Evolutionary conservation across 805 yeast genomes (phyloP).

Genomic region (Lipomyces chichibuensis): DNA sequence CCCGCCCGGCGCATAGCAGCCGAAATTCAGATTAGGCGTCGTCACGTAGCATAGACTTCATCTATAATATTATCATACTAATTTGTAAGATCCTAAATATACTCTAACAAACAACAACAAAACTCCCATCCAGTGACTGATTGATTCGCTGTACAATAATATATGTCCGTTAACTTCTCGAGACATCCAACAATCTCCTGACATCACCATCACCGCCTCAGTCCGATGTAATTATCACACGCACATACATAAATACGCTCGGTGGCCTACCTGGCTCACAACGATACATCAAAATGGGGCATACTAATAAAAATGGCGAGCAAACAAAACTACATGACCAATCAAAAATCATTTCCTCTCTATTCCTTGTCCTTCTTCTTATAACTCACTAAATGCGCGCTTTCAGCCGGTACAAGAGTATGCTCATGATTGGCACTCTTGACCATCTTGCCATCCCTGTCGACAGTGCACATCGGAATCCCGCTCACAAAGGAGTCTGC

Average conservation of each 20-base stretch:
- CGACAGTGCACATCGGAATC: slow-evolving; percentile 58
- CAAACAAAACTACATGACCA: not conserved
- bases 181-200: not conserved
- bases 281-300: not conserved
- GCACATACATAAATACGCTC: not conserved
- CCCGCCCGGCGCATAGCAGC: too few relatives aligned
- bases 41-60: too few relatives aligned
- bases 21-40: too few relatives aligned
- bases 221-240: not conserved
- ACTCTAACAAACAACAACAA: too few relatives aligned
- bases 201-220: not conserved
- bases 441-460: slow-evolving; percentile 37
- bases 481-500: slow-evolving; percentile 60
- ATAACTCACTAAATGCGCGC: slow-evolving; percentile 44
- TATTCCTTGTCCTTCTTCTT: slow-evolving; percentile 38
- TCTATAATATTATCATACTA: too few relatives aligned
- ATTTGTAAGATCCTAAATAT: too few relatives aligned
- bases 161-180: not conserved
- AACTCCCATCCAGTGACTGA: too few relatives aligned
- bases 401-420: slow-evolving; percentile 45
- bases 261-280: not conserved
- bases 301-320: not conserved
- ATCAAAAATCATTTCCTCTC: not conserved
- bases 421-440: slow-evolving; percentile 42
- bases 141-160: too few relatives aligned